Base-by-base conservation (phyloP, 768 basidiomycete genomes). In the Chalciporus piperatus region DNA sequence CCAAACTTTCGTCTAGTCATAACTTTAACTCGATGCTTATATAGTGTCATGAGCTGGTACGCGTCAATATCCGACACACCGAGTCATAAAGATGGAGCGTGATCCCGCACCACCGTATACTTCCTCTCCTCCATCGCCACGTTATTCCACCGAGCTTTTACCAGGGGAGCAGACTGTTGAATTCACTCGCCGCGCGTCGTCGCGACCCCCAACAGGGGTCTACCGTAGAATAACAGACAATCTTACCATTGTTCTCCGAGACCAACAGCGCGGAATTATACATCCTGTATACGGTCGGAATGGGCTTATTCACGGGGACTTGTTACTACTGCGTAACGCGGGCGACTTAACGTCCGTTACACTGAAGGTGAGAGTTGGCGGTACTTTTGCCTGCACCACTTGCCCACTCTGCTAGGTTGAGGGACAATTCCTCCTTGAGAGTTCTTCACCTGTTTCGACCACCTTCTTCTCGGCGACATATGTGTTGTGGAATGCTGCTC, bases 111-210 rank as follows among this genome's bases (percentile, higher is more conserved):
- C 84, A 4, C 59, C 63, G 7, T 87, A 86, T 60, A 73, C 80
- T 0, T 74, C 79, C 4, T 76, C 83, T 3, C 62, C 68, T 0
- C 76, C 80, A 11, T 74, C 77, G 1, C 85, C 85, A 0, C 55
- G 61, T 0, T 87, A 87, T 62, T 81, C 85, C 41, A 73, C 58
- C 28, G 71, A 75, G 41, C 82, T 76, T 45, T 63, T 72, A 2
- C 69, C 65, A 9, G 79, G 76, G 41, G 85, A 87, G 57, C 70
- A 69, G 50, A 70, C 72, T 3, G 71, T 87, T 2, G 76, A 79
- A 33, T 73, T 72, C 41, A 76, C 76, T 3, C 79, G 45, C 16
- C 51, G 51, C 14, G 22, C 20, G 22, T 25, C 44, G 4, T 46
- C 56, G 6, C 58, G 32, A 45, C 19, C 43, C 37, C 52, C 37